These are phyloP conservation scores for Pleurotus eryngii DNA, from an alignment of 768 basidiomycete genomes.

Conservation along the genomic window DNA sequence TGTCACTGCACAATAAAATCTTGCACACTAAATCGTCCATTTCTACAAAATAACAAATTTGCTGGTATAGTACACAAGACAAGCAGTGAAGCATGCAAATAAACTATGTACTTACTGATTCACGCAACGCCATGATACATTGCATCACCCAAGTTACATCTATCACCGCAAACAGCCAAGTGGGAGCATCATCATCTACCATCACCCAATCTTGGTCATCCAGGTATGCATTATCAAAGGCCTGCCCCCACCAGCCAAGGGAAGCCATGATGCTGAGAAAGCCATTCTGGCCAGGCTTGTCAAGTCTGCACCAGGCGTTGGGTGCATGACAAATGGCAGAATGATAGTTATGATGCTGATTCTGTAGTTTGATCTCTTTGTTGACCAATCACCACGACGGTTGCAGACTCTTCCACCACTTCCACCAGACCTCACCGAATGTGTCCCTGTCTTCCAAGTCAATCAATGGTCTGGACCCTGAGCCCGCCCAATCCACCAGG, in stretches of 20 bases:
- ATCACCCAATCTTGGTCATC: not conserved
- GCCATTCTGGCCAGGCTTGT: slow-evolving; percentile 6
- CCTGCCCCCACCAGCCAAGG: slow-evolving; percentile 5
- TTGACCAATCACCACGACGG: not conserved
- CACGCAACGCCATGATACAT: not conserved
- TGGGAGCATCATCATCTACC: not conserved
- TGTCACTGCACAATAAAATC: too few species aligned
- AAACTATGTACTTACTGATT: not conserved
- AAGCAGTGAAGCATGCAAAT: too few species aligned
- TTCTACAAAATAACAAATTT: too few species aligned
- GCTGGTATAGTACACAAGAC: too few species aligned
- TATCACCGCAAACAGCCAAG: not conserved
- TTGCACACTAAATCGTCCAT: too few species aligned
- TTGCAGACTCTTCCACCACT: slow-evolving; percentile 1
- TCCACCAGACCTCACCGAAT: not conserved
- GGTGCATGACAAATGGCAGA: not conserved
- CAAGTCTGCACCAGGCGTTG: not conserved
- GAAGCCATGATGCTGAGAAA: slow-evolving; percentile 4
- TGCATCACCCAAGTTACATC: not conserved
- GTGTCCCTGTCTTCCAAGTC: not conserved
- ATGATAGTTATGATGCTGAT: not conserved
- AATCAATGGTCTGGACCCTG: not conserved
- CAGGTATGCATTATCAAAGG: not conserved
- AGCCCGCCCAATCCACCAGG: slow-evolving; percentile 5
- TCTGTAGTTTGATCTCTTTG: not conserved